Percentiles rank a stretch among this genome's conserved stretches.
These are phyloP conservation scores for Arthrinium phaeospermum DNA, from an alignment of 2,329 filamentous ascomycete genomes.

Conservation along the genomic window DNA sequence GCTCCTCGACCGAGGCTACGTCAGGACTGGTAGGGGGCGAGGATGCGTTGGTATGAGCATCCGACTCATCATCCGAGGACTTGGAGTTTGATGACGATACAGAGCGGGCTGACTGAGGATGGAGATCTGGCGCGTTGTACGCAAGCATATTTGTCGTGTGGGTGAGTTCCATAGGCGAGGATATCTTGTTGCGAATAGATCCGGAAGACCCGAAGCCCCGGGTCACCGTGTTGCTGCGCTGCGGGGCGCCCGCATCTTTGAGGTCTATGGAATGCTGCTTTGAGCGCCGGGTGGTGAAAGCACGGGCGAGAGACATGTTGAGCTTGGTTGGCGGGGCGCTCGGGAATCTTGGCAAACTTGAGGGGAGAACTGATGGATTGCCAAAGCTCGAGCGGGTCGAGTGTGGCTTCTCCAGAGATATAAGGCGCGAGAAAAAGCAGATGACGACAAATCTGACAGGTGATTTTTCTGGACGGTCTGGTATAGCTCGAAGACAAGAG, in stretches of 20 bases:
- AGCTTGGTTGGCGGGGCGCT: constrained; percentile 28
- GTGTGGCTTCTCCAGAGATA: background rate
- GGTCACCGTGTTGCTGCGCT: constrained; percentile 55
- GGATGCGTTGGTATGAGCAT: constrained; percentile 59
- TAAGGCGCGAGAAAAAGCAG: background rate
- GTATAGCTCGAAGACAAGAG: background rate
- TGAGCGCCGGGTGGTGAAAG: constrained; percentile 72
- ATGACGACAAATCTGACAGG: constrained; percentile 11
- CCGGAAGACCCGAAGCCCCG: constrained; percentile 48
- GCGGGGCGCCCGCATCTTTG: constrained; percentile 48
- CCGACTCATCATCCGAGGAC: constrained; percentile 73
- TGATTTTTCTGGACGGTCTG: background rate
- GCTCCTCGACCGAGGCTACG: constrained; percentile 59
- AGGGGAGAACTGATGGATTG: background rate
- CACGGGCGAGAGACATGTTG: constrained; percentile 69
- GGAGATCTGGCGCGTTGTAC: constrained; percentile 89
- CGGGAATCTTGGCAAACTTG: constrained; percentile 17
- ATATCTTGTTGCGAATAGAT: constrained; percentile 76
- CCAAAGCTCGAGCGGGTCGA: background rate
- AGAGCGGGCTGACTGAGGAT: constrained; percentile 52
- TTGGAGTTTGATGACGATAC: constrained; percentile 61
- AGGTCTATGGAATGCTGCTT: constrained; percentile 58
- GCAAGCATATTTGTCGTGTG: constrained; percentile 97
- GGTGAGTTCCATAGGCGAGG: constrained; percentile 81
- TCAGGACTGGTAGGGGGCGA: constrained; percentile 75